Percentiles rank a stretch among this genome's conserved stretches.
These are phyloP conservation scores for Termitomyces sp. DNA, from an alignment of 768 basidiomycete species.

Conservation along the genomic window DNA sequence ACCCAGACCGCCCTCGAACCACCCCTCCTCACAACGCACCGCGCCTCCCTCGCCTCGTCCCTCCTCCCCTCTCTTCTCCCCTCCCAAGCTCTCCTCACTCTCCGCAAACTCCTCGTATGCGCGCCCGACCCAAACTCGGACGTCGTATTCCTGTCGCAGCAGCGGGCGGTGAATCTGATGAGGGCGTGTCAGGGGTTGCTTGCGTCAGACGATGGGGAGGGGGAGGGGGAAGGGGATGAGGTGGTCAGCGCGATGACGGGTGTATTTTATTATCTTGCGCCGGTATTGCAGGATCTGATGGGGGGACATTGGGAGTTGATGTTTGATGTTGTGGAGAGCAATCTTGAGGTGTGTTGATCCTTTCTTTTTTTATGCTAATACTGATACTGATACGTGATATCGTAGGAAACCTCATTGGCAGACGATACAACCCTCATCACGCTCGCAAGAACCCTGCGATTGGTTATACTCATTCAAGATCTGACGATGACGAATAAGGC, in stretches of 20 bases:
- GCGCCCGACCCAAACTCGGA: slow-evolving; percentile 82
- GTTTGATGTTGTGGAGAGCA: slow-evolving; percentile 85
- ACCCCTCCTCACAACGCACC: slow-evolving; percentile 69
- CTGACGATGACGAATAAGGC: slow-evolving; percentile 69
- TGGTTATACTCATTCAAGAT: slow-evolving; percentile 69
- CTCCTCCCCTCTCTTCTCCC: too few relatives aligned
- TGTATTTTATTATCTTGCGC: slow-evolving; percentile 72
- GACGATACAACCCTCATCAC: slow-evolving; percentile 57
- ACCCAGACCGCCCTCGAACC: slow-evolving; percentile 64
- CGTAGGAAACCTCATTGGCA: slow-evolving; percentile 56
- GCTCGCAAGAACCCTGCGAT: slow-evolving; percentile 64
- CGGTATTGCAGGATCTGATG: slow-evolving; percentile 81
- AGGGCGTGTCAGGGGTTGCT: slow-evolving; percentile 88
- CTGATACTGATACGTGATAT: too few relatives aligned
- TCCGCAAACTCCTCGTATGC: slow-evolving; percentile 66
- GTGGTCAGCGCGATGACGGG: slow-evolving; percentile 76
- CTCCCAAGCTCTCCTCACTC: slow-evolving; percentile 55
- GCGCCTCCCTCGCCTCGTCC: slow-evolving; percentile 88
- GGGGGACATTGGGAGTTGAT: slow-evolving; percentile 93
- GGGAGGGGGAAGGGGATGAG: slow-evolving; percentile 69
- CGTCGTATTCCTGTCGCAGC: slow-evolving; percentile 79
- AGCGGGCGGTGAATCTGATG: slow-evolving; percentile 81
- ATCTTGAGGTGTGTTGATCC: slow-evolving; percentile 76
- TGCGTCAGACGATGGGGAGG: slow-evolving; percentile 54
- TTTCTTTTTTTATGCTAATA: too few relatives aligned